Evolutionary conservation across 768 basidiomycete genomes (phyloP).

Genomic region (Suillus tomentosus): DNA sequence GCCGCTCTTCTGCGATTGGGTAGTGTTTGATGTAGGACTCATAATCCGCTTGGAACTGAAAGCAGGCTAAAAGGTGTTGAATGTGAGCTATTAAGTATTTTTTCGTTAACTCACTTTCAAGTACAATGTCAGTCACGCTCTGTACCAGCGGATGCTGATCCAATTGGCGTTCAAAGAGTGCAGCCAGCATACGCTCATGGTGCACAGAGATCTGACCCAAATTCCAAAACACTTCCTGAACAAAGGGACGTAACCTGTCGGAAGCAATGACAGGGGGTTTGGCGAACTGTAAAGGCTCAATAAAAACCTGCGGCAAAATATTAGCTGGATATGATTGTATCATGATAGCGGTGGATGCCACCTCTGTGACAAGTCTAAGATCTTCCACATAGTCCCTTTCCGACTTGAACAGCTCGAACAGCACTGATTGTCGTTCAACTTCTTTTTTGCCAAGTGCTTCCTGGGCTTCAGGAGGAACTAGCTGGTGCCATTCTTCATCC

Average conservation of each 20-base stretch:
- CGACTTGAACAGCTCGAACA: conserved; percentile 89
- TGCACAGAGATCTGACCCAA: conserved; percentile 64
- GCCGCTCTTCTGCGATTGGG: conserved; percentile 80
- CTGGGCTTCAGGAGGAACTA: conserved; percentile 72
- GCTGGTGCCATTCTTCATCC: conserved; percentile 83
- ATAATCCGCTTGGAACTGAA: conserved; percentile 62
- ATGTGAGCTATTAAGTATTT: conserved; percentile 13
- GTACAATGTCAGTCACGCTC: conserved; percentile 82
- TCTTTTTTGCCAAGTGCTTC: conserved; percentile 75
- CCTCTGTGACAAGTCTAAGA: conserved; percentile 69
- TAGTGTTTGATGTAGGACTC: conserved; percentile 88
- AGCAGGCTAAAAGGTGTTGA: conserved; percentile 31
- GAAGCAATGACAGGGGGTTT: conserved; percentile 65
- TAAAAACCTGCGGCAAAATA: conserved; percentile 58
- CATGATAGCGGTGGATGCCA: conserved; percentile 28
- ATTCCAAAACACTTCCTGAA: conserved; percentile 85
- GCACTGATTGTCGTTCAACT: conserved; percentile 79
- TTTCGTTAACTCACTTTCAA: conserved; percentile 58
- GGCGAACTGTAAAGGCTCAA: conserved; percentile 60
- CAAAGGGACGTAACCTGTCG: conserved; percentile 60
- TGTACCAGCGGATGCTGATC: conserved; percentile 85
- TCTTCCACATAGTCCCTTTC: conserved; percentile 90
- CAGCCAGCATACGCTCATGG: conserved; percentile 68
- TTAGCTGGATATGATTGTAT: conserved; percentile 9
- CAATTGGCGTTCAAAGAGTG: conserved; percentile 77